These are phyloP conservation scores for Anacardium occidentale DNA, from an alignment of 345 rosid genomes.

Conservation along the genomic window DNA sequence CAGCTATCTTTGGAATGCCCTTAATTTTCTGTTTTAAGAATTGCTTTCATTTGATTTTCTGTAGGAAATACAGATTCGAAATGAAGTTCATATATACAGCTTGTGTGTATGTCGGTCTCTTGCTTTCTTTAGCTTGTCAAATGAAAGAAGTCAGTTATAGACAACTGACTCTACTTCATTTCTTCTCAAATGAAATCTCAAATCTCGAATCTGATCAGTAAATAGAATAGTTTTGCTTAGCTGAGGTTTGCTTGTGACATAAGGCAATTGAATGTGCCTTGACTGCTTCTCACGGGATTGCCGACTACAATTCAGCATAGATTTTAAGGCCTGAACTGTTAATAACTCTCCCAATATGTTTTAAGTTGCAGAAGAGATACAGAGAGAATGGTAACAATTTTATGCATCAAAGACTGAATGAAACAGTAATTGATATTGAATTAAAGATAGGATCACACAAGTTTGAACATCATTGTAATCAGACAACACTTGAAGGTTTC, in stretches of 20 bases:
- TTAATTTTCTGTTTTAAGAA: background rate
- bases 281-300: too few species aligned
- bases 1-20: background rate
- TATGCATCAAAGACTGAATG: background rate
- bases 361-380: too few species aligned
- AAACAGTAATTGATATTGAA: conserved; percentile 5
- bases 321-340: too few species aligned
- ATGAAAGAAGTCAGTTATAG: conserved; percentile 5
- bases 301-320: too few species aligned
- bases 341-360: too few species aligned
- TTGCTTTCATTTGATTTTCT: background rate
- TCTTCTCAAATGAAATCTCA: too few species aligned
- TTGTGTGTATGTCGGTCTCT: background rate
- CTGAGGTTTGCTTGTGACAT: too few species aligned
- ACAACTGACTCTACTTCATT: background rate
- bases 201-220: too few species aligned
- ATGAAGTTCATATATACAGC: background rate
- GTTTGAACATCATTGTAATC: conserved; percentile 16
- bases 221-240: too few species aligned
- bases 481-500: conserved; percentile 31
- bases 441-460: conserved; percentile 14
- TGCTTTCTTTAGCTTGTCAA: background rate
- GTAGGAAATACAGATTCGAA: background rate
- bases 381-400: background rate
- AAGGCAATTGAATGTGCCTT: too few species aligned